phyloP scores from a whole-genome alignment of 1,284 basidiomycete genomes.

The Cutaneotrichosporon cyanovorans region DNA sequence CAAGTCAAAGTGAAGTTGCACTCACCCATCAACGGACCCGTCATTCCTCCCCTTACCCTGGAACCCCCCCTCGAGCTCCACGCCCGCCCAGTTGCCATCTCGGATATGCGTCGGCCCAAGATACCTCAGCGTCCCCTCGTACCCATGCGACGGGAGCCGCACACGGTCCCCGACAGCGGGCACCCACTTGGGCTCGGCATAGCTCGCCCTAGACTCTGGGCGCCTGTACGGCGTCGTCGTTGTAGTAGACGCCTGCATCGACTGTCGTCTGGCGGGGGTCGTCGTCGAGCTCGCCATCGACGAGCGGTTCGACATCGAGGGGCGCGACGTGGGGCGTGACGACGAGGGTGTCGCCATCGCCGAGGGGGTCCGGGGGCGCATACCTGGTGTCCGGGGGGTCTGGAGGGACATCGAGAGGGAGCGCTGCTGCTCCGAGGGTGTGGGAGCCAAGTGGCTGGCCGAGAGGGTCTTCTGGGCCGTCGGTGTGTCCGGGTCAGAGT shows the following conservation, averaged over 20 bases:
- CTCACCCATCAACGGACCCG: slow-evolving; percentile 80
- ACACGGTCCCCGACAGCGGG: slow-evolving; percentile 64
- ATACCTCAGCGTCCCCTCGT: slow-evolving; percentile 72
- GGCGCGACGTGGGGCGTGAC: slow-evolving; percentile 25
- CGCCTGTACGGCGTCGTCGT: slow-evolving; percentile 30
- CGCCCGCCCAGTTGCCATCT: slow-evolving; percentile 78
- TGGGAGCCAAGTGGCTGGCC: slow-evolving; percentile 3
- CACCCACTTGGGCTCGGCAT: slow-evolving; percentile 21
- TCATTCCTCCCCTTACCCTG: slow-evolving; percentile 93
- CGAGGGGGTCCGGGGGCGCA: slow-evolving; percentile 24
- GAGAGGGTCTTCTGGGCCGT: slow-evolving; percentile 12
- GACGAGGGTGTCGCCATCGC: slow-evolving; percentile 22
- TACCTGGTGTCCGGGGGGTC: slow-evolving; percentile 27
- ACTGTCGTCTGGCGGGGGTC: slow-evolving; percentile 28
- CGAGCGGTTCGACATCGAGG: slow-evolving; percentile 23
- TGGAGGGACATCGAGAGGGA: too few species aligned
- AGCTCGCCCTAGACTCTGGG: slow-evolving; percentile 33
- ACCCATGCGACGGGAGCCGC: slow-evolving; percentile 66
- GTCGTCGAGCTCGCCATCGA: slow-evolving; percentile 24
- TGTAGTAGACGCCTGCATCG: slow-evolving; percentile 31
- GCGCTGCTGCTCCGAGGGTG: slow-evolving; percentile 7
- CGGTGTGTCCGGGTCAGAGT: slow-evolving; percentile 30
- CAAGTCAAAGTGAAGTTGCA: too few species aligned
- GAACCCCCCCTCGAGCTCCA: slow-evolving; percentile 77
- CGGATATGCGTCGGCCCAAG: slow-evolving; percentile 78